Evolutionary conservation across 805 yeast species (phyloP).

Genomic region (Zygosaccharomyces bisporus): DNA sequence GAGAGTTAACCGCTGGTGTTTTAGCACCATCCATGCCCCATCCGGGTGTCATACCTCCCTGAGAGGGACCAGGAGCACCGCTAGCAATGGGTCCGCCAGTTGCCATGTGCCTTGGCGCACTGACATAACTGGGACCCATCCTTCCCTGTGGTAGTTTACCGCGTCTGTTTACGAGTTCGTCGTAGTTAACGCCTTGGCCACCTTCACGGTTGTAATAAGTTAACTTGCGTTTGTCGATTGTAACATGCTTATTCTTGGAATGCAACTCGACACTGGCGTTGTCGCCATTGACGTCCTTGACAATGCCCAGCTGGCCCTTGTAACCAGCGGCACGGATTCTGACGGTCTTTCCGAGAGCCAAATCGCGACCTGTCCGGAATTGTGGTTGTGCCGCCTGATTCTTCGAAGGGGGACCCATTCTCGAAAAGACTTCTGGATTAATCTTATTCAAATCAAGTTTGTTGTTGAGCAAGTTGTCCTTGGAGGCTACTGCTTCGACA

Average conservation of each 20-base stretch:
- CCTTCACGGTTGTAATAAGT: conserved; percentile 62
- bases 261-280: conserved; percentile 91
- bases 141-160: conserved; percentile 39
- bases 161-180: conserved; percentile 62
- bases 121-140: conserved; percentile 36
- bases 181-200: conserved; percentile 71
- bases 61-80: conserved; percentile 35
- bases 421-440: conserved; percentile 63
- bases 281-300: conserved; percentile 89
- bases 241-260: conserved; percentile 82
- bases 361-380: conserved; percentile 70
- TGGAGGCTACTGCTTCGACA: conserved; percentile 80
- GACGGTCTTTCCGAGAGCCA: conserved; percentile 76
- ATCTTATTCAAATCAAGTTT: conserved; percentile 69
- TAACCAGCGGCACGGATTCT: conserved; percentile 86
- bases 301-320: conserved; percentile 91
- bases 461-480: conserved; percentile 54
- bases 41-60: conserved; percentile 48
- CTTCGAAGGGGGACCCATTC: conserved; percentile 51
- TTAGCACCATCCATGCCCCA: conserved; percentile 55
- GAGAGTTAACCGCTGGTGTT: conserved; percentile 40
- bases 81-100: conserved; percentile 34
- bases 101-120: conserved; percentile 35
- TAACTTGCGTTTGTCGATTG: conserved; percentile 74
- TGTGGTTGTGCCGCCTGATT: conserved; percentile 46